These are phyloP conservation scores for Candida argentea DNA, from an alignment of 805 yeast species.

Conservation along the genomic window DNA sequence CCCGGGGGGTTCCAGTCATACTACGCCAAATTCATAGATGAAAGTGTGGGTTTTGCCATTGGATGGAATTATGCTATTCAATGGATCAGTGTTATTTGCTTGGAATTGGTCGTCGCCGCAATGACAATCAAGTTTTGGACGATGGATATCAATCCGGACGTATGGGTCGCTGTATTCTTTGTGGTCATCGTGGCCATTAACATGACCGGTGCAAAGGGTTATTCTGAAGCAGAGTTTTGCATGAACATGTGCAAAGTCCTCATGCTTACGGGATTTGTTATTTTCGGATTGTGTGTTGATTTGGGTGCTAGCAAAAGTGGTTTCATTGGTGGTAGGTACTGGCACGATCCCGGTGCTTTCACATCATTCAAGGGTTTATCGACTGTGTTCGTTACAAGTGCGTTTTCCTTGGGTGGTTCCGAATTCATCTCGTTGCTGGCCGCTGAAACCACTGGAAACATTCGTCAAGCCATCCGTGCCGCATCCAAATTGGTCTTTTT, in stretches of 20 bases:
- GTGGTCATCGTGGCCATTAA: conserved; percentile 13
- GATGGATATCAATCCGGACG: conserved; percentile 10
- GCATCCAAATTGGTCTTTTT: conserved; percentile 19
- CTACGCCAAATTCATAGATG: conserved; percentile 23
- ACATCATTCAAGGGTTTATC: conserved; percentile 22
- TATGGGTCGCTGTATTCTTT: conserved; percentile 16
- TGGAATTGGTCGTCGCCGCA: conserved; percentile 18
- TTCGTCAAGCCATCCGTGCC: conserved; percentile 10
- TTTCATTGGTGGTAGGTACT: conserved; percentile 23
- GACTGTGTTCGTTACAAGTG: conserved; percentile 21
- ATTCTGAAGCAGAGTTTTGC: conserved; percentile 19
- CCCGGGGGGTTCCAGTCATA: conserved; percentile 21
- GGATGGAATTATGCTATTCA: conserved; percentile 29
- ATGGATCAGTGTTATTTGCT: conserved; percentile 18
- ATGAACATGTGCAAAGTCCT: conserved; percentile 17
- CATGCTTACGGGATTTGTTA: conserved; percentile 17
- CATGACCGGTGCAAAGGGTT: conserved; percentile 17
- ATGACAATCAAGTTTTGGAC: conserved; percentile 20
- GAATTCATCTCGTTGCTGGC: conserved; percentile 24
- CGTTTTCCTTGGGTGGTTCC: conserved; percentile 23
- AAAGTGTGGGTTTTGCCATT: conserved; percentile 26
- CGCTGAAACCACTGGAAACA: conserved; percentile 18
- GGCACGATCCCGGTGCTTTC: conserved; percentile 22
- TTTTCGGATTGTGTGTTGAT: conserved; percentile 18
- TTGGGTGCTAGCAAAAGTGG: conserved; percentile 17